Base-by-base conservation (phyloP, 805 yeast species). In the Starmerella bacillaris region DNA sequence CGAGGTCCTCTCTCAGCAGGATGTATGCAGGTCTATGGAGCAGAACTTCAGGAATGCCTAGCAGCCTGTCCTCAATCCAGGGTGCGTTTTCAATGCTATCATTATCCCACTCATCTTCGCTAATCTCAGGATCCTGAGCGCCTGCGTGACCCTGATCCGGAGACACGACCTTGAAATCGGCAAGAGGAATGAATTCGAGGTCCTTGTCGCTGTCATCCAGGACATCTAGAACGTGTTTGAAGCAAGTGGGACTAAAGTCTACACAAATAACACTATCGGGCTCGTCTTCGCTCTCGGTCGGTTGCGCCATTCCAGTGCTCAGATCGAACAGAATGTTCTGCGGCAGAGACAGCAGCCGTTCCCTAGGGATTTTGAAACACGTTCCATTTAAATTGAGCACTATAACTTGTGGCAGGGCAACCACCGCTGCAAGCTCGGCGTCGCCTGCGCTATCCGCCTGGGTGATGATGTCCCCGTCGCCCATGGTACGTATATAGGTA, bases 1-100 rank as follows among this genome's bases (percentile, higher is more conserved):
- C 98, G 45, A 89, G 64, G 56, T 89, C 98, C 54, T 89, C 98
- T 42, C 95, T 65, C 36, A 89, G 63, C 3, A 86, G 94, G 37
- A 89, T 82, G 30, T 89, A 74, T 1, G 94, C 76, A 0, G 96
- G 98, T 45, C 80, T 78, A 41, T 71, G 72, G 43, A 70, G 72
- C 41, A 84, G 60, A 3, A 83, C 70, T 31, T 70, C 73, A 2
- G 75, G 52, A 7, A 45, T 30, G 11, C 37, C 45, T 7, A 21
- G 14, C 2, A 45, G 37, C 17, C 34, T 12, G 20, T 33, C 12
- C 18, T 36, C 37, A 16, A 42, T 33, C 36, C 42, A 37, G 15
- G 41, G 48, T 32, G 37, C 34, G 26, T 27, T 20, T n/a, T 35
- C 43, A 6, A 37, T 21, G 34, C 37, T 29, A 18, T 39, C 46